A percentile compares a stretch with the other conserved stretches of the same genome.
Conservation (phyloP, 306 rosid genomes). For the Quercus aquifolioides region DNA sequence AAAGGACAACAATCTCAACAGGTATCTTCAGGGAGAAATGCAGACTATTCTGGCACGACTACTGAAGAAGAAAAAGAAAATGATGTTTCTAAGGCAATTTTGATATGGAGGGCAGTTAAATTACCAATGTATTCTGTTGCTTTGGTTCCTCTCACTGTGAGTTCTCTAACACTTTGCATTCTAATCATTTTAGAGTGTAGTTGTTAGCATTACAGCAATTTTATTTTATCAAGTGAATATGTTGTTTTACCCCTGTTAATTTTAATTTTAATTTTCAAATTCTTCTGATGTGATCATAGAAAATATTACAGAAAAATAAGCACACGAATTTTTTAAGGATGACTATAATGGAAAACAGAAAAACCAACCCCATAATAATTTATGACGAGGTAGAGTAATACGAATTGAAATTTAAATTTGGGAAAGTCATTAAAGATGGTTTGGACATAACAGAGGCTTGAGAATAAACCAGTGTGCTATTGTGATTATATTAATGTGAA, state of each 20-base stretch:
- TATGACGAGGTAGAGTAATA: too few species aligned
- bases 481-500: too few species aligned
- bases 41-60: slow-evolving; percentile 15
- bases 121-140: slow-evolving; percentile 92
- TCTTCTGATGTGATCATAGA: too few species aligned
- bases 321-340: too few species aligned
- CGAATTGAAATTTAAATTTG: too few species aligned
- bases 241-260: not conserved
- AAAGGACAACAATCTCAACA: slow-evolving; percentile 12
- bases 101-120: slow-evolving; percentile 88
- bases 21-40: slow-evolving; percentile 6
- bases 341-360: too few species aligned
- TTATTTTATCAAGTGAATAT: not conserved
- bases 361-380: too few species aligned
- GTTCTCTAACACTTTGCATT: slow-evolving; percentile 12
- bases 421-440: too few species aligned
- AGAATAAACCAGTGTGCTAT: too few species aligned
- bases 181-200: not conserved
- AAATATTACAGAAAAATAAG: too few species aligned
- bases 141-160: slow-evolving; percentile 79
- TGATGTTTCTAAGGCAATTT: slow-evolving; percentile 39
- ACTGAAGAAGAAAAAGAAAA: slow-evolving; percentile 31
- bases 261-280: not conserved
- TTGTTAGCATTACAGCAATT: not conserved
- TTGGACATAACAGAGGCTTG: too few species aligned